These are phyloP conservation scores for Daedalea quercina DNA, from an alignment of 768 basidiomycete genomes.

Conservation along the genomic window DNA sequence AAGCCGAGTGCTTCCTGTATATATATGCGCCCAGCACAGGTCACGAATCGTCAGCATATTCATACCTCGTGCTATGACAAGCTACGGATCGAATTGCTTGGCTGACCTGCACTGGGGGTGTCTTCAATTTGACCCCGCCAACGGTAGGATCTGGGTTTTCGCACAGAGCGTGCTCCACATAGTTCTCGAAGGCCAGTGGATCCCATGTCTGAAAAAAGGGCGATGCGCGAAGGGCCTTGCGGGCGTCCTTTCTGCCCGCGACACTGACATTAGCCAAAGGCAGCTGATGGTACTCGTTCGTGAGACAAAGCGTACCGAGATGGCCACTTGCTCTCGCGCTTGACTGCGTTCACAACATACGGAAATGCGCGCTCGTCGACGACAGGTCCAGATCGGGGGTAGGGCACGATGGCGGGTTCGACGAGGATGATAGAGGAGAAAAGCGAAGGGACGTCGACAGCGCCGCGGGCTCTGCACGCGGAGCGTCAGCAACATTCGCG, in stretches of 20 bases:
- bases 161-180: constrained; percentile 54
- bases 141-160: constrained; percentile 30
- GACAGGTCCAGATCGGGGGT: neutral
- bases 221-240: constrained; percentile 36
- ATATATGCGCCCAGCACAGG: constrained; percentile 39
- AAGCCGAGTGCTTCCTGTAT: constrained; percentile 53
- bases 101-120: constrained; percentile 42
- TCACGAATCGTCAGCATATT: constrained; percentile 31
- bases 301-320: constrained; percentile 49
- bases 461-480: constrained; percentile 55
- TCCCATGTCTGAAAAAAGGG: constrained; percentile 74
- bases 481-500: no score
- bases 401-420: constrained; percentile 59
- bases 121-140: constrained; percentile 53
- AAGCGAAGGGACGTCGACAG: constrained; percentile 52
- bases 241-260: constrained; percentile 50
- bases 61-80: no score
- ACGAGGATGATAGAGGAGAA: constrained; percentile 69
- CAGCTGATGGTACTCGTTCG: no score
- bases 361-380: neutral
- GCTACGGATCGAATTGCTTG: no score
- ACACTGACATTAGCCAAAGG: no score
- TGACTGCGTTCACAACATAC: constrained; percentile 52
- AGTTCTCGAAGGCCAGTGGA: constrained; percentile 48
- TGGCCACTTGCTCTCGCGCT: constrained; percentile 55